Evolutionary conservation across 768 basidiomycete species (phyloP).

Genomic region (Cantharellus cinnabarinus): DNA sequence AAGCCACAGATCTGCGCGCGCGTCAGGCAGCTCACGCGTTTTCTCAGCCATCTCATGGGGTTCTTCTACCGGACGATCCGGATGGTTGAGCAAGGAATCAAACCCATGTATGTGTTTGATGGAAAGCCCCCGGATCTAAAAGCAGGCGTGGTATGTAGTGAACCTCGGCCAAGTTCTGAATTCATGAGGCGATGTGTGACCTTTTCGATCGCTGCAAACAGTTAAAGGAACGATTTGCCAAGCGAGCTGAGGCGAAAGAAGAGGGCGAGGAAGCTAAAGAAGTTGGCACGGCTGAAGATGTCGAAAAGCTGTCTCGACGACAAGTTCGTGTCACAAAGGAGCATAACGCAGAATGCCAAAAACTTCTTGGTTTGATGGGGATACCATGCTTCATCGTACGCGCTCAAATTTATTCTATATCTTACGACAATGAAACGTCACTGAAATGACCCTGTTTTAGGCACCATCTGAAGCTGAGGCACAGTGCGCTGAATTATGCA

Average conservation of each 20-base stretch:
- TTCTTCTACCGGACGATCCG: conserved; percentile 95
- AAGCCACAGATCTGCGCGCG: conserved; percentile 3
- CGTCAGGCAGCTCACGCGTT: background rate
- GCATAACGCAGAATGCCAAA: conserved; percentile 89
- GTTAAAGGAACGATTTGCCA: conserved; percentile 93
- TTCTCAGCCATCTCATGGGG: conserved; percentile 76
- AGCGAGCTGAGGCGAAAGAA: conserved; percentile 80
- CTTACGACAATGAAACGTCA: background rate
- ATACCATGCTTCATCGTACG: conserved; percentile 84
- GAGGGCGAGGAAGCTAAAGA: conserved; percentile 95
- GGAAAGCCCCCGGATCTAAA: conserved; percentile 97
- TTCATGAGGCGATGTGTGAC: background rate
- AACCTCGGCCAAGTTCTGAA: background rate
- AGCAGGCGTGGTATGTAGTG: conserved; percentile 68
- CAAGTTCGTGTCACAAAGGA: conserved; percentile 89
- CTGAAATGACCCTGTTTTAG: conserved; percentile 22
- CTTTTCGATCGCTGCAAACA: conserved; percentile 15
- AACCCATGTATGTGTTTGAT: conserved; percentile 95
- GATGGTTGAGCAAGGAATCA: conserved; percentile 97
- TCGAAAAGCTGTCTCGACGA: conserved; percentile 74
- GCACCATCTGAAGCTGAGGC: conserved; percentile 98
- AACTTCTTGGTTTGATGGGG: conserved; percentile 79
- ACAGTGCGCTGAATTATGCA: conserved; percentile 94
- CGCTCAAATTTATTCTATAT: conserved; percentile 5
- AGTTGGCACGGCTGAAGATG: conserved; percentile 76